Percentiles rank a stretch among this genome's conserved stretches.
These are phyloP conservation scores for Ulota crispa DNA, from an alignment of 225 moss, liverwort and hornwort species.

Conservation along the genomic window DNA sequence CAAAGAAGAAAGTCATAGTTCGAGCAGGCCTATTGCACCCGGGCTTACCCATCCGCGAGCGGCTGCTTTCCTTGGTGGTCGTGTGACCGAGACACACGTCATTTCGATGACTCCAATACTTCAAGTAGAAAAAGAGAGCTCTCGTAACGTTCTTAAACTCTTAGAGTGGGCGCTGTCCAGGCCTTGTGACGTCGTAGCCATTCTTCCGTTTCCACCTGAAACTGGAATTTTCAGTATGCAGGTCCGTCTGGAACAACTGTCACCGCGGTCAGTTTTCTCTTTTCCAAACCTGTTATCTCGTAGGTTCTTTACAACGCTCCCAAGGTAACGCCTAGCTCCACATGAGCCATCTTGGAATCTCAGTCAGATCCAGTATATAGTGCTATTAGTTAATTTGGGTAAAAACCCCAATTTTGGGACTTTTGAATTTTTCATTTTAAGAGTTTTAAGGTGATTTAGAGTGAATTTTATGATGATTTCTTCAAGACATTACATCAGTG, in stretches of 20 bases:
- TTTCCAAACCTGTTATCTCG: background rate
- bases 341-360: background rate
- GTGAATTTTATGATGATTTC: too few species aligned
- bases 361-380: background rate
- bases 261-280: background rate
- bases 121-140: background rate
- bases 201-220: constrained; percentile 4
- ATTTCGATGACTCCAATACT: background rate
- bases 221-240: background rate
- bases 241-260: background rate
- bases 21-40: background rate
- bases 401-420: too few species aligned
- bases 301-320: background rate
- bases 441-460: too few species aligned
- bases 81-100: background rate
- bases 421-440: too few species aligned
- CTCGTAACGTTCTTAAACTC: background rate
- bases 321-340: background rate
- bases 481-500: too few species aligned
- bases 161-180: background rate
- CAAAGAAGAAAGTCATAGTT: too few species aligned
- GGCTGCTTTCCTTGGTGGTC: background rate
- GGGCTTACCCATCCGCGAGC: background rate
- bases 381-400: too few species aligned
- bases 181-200: constrained; percentile 1